These are phyloP conservation scores for Canavalia ensiformis DNA, from an alignment of 306 rosid genomes.

Conservation along the genomic window DNA sequence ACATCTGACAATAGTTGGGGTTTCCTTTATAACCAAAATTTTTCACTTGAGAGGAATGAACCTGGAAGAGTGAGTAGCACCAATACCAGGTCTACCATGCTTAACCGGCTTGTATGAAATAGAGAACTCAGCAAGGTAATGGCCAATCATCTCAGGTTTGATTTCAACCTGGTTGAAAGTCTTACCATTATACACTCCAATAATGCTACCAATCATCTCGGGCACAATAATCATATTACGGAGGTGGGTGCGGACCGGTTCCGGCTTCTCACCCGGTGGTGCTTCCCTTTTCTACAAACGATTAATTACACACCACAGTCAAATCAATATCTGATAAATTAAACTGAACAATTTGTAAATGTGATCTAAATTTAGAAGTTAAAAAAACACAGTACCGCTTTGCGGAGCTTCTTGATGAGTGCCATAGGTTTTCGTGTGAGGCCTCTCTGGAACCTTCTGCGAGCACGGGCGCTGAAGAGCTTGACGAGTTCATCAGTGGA, in stretches of 20 bases:
- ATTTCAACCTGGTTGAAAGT: slow-evolving; percentile 95
- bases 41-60: slow-evolving; percentile 94
- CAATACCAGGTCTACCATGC: slow-evolving; percentile 98
- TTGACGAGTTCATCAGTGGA: slow-evolving; percentile 88
- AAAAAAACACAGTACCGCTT: slow-evolving; percentile 59
- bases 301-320: neutral
- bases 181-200: slow-evolving; percentile 95
- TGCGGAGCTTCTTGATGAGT: slow-evolving; percentile 92
- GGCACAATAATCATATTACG: slow-evolving; percentile 94
- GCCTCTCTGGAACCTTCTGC: slow-evolving; percentile 97
- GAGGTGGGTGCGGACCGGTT: slow-evolving; percentile 91
- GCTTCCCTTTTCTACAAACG: slow-evolving; percentile 85
- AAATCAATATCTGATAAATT: too few relatives aligned
- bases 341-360: too few relatives aligned
- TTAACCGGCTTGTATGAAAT: slow-evolving; percentile 96
- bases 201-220: slow-evolving; percentile 91
- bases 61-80: slow-evolving; percentile 99
- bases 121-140: slow-evolving; percentile 91
- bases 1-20: slow-evolving; percentile 48
- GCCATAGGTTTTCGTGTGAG: slow-evolving; percentile 97
- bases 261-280: slow-evolving; percentile 92
- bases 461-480: slow-evolving; percentile 87
- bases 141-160: slow-evolving; percentile 93
- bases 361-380: too few relatives aligned
- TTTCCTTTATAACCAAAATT: slow-evolving; percentile 29